Evolutionary conservation across 78 protist genomes (phyloP).

Genomic region (Dictyostelium discoideum): DNA sequence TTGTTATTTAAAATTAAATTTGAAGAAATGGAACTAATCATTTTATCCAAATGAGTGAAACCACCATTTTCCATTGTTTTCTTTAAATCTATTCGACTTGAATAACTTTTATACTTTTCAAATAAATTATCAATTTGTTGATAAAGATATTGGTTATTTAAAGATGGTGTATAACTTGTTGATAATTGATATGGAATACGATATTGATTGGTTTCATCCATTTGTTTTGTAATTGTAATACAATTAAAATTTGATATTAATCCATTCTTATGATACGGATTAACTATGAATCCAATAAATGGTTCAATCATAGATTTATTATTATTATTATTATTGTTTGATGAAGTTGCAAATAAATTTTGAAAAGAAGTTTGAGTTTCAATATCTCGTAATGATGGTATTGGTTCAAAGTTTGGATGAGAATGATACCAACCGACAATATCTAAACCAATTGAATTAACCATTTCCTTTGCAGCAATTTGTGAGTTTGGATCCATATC

Average conservation of each 20-base stretch:
- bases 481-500: conserved; percentile 85
- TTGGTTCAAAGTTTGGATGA: conserved; percentile 87
- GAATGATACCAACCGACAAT: conserved; percentile 93
- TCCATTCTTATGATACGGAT: conserved; percentile 39
- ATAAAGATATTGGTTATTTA: background rate
- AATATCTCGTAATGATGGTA: conserved; percentile 87
- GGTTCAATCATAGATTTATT: conserved; percentile 27
- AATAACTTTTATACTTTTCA: background rate
- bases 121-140: background rate
- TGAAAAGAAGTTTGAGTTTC: conserved; percentile 84
- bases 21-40: conserved; percentile 7
- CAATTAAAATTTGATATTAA: conserved; percentile 4
- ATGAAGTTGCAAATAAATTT: background rate
- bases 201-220: background rate
- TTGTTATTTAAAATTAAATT: background rate
- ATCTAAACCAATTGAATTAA: background rate
- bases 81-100: conserved; percentile 6
- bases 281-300: conserved; percentile 62
- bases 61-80: background rate
- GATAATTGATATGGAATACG: conserved; percentile 30
- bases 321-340: background rate
- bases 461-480: conserved; percentile 42
- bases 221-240: conserved; percentile 16
- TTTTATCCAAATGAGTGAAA: conserved; percentile 13
- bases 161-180: background rate